Conservation (phyloP, 129 eudicot species). For the Heracleum sosnowskyi region DNA sequence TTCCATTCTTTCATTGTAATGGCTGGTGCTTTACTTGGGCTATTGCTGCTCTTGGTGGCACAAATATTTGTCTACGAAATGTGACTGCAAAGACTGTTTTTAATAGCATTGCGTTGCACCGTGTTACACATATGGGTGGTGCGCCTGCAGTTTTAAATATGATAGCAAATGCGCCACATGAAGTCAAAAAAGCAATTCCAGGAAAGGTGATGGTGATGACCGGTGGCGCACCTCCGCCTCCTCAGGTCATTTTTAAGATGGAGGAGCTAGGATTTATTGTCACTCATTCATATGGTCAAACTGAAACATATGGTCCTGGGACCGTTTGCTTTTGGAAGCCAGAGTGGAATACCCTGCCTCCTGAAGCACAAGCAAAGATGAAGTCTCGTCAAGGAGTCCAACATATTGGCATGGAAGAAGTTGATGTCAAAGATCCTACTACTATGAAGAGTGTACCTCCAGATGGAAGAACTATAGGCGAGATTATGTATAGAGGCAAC, state of each 20-base stretch:
- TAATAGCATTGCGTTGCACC: constrained; percentile 20
- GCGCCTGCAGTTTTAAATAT: constrained; percentile 50
- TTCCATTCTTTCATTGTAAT: constrained; percentile 60
- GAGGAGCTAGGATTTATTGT: constrained; percentile 39
- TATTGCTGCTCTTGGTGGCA: constrained; percentile 55
- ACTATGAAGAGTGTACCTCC: constrained; percentile 44
- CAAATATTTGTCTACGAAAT: constrained; percentile 39
- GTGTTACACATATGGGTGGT: constrained; percentile 44
- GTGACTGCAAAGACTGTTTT: constrained; percentile 35
- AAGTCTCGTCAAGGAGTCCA: constrained; percentile 47
- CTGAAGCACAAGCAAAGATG: constrained; percentile 27
- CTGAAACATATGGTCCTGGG: constrained; percentile 51
- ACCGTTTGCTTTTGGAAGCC: constrained; percentile 50
- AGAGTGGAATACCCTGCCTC: constrained; percentile 42
- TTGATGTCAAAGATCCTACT: constrained; percentile 34
- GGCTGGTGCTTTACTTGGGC: constrained; percentile 60
- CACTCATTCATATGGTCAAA: constrained; percentile 35
- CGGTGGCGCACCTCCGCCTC: constrained; percentile 52
- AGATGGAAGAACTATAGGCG: constrained; percentile 44
- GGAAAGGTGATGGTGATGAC: constrained; percentile 39
- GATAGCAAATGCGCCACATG: constrained; percentile 33
- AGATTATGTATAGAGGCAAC: constrained; percentile 47
- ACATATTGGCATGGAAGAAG: constrained; percentile 43
- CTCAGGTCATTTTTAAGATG: constrained; percentile 40
- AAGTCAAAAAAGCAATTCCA: constrained; percentile 24